These are phyloP conservation scores for Eutypella sp. DNA, from an alignment of 2,329 filamentous ascomycete species.

Conservation along the genomic window DNA sequence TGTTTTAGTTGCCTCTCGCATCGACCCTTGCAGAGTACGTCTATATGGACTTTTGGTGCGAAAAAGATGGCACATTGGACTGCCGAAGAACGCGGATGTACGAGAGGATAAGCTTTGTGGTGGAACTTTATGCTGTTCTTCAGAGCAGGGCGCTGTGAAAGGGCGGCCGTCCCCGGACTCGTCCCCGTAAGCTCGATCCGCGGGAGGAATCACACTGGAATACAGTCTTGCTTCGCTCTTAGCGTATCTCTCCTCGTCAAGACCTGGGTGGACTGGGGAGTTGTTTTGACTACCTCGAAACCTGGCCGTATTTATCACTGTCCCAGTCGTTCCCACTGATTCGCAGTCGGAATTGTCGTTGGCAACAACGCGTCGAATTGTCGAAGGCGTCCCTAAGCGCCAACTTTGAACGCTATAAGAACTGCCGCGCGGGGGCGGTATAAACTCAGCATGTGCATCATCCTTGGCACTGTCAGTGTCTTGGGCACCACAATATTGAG, in stretches of 20 bases:
- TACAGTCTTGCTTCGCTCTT: not conserved
- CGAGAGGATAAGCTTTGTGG: slow-evolving; percentile 32
- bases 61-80: slow-evolving; percentile 46
- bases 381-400: slow-evolving; percentile 8
- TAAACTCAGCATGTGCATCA: slow-evolving; percentile 8
- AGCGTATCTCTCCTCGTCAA: not conserved
- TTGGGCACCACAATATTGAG: slow-evolving; percentile 12
- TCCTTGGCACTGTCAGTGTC: slow-evolving; percentile 13
- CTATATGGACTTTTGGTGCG: slow-evolving; percentile 53
- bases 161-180: not conserved
- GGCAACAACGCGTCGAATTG: slow-evolving; percentile 22
- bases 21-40: slow-evolving; percentile 43
- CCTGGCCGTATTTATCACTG: not conserved
- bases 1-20: slow-evolving; percentile 31
- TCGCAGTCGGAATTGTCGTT: slow-evolving; percentile 16
- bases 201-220: slow-evolving; percentile 2
- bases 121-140: slow-evolving; percentile 15
- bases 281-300: not conserved
- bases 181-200: slow-evolving; percentile 16
- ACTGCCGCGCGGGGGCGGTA: slow-evolving; percentile 17
- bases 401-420: slow-evolving; percentile 7
- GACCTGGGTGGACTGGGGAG: not conserved
- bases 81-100: slow-evolving; percentile 48
- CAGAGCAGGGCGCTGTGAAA: slow-evolving; percentile 2
- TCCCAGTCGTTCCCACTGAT: slow-evolving; percentile 5